Evolutionary conservation across 1,284 basidiomycete species (phyloP), one percentile per base, ranked within the genome.

Genomic region (Ganoderma lucidum): DNA sequence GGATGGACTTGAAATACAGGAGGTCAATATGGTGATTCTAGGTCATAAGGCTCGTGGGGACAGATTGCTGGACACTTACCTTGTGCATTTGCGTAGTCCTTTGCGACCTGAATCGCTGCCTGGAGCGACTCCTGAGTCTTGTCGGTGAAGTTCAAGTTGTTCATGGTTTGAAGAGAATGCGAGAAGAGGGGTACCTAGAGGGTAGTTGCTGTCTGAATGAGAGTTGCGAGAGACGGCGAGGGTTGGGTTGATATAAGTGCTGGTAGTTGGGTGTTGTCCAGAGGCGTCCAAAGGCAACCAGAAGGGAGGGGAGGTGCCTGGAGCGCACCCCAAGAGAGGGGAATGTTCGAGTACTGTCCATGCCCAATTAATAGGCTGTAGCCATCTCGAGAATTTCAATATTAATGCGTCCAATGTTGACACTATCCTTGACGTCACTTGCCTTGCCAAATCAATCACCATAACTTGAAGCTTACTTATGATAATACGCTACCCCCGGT

Each of bases 11-110:
- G 72, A 12, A 69, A 44, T 41, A 0, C 39, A 63, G 62, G 48
- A 35, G 51, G 69, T 68, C 35, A 72, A 70, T 55, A 45, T 59
- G 3, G 35, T 3, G 35, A 8, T 35, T 35, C 35, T 8, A 35
- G 35, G 4, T 35, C 12, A 28, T 14, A 3, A 10, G 9, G 23
- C 9, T 3, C n/a, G 1, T 14, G 10, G 8, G 6, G 19, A 37
- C 2, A 12, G 39, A 28, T 23, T 6, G 69, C 61, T 30, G 1
- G 5, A 23, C n/a, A 76, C 78, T 70, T 79, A 90, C 91, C 86
- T 86, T 95, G 93, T 1, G 90, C 89, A 77, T 96, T 91, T 12
- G 91, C 85, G 78, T 95, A 89, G 79, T 96, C 94, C 78, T 90
- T 94, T 42, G 95, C 93, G 56, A 94, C 86, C 78, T 95, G 93